Base-by-base conservation (phyloP, 148 eudicot genomes). In the Chenopodium suecicum region DNA sequence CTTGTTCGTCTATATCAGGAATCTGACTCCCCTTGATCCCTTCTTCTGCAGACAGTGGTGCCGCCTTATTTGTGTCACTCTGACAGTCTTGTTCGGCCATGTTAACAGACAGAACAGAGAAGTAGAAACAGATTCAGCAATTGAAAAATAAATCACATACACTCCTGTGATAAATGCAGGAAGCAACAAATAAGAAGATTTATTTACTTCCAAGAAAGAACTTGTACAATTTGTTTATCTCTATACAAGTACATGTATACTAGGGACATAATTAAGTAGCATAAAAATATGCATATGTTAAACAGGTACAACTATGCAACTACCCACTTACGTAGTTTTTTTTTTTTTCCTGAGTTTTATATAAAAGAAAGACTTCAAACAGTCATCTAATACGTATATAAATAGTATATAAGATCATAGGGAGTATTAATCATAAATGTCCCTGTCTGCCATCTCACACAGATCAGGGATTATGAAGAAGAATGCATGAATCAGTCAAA, bases 11-110 rank as follows among this genome's bases (percentile, higher is more conserved):
- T 82, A 83, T 83, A 22, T 52, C 44, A 41, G 44, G 44, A 41
- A 41, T 0, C 44, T 41, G 81, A 32, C 86, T 83, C 41, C 48
- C 31, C 79, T 83, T 71, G n/a, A 79, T 79, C 47, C 79, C 79
- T 50, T 83, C 86, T 23, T 79, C 86, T 37, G 79, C 76, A 6
- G 82, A 74, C 47, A 75, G 12, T 16, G 75, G 9, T 34, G 73
- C 34, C 32, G 65, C 32, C 64, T 58, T 58, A 3, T 60, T 32
- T 48, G 70, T 37, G 82, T 63, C 70, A 66, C 37, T 69, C 46
- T 58, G 76, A 22, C 23, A 56, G 76, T 37, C 23, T 9, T 82
- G 75, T 50, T 82, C 80, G 2, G 37, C 82, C 85, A 83, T 83
- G 41, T 52, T 41, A 74, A 73, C 54, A 68, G 78, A 83, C 27